These are phyloP conservation scores for Hevea brasiliensis DNA, from an alignment of 345 rosid genomes.

Conservation along the genomic window DNA sequence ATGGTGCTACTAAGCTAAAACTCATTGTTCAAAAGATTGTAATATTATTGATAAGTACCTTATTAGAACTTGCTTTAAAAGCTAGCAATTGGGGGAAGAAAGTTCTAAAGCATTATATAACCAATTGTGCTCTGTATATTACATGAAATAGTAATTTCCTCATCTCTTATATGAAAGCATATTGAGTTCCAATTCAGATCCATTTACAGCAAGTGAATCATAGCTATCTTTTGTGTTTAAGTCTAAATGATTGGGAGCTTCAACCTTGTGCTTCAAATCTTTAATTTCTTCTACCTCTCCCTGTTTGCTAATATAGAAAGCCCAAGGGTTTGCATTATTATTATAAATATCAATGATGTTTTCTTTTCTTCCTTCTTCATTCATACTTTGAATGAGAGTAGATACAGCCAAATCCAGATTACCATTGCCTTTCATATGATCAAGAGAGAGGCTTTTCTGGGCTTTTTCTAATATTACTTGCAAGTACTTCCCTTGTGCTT, in stretches of 20 bases:
- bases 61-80: too few relatives aligned
- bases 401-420: conserved; percentile 42
- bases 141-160: too few relatives aligned
- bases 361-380: conserved; percentile 30
- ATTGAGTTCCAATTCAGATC: conserved; percentile 38
- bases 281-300: conserved; percentile 23
- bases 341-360: conserved; percentile 9
- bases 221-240: conserved; percentile 49
- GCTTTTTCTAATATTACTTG: conserved; percentile 73
- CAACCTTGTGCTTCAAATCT: conserved; percentile 36
- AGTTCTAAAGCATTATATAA: too few relatives aligned
- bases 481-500: conserved; percentile 83
- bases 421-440: conserved; percentile 22
- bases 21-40: too few relatives aligned
- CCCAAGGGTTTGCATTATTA: conserved; percentile 16
- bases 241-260: conserved; percentile 45
- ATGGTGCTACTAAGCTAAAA: too few relatives aligned
- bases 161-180: conserved; percentile 20
- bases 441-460: conserved; percentile 48
- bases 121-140: too few relatives aligned
- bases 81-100: too few relatives aligned
- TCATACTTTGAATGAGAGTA: conserved; percentile 33
- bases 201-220: conserved; percentile 46
- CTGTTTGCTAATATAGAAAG: conserved; percentile 16
- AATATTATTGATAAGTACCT: too few relatives aligned